Evolutionary conservation across 1,284 basidiomycete genomes (phyloP).

Genomic region (Ceratobasidium sp.): DNA sequence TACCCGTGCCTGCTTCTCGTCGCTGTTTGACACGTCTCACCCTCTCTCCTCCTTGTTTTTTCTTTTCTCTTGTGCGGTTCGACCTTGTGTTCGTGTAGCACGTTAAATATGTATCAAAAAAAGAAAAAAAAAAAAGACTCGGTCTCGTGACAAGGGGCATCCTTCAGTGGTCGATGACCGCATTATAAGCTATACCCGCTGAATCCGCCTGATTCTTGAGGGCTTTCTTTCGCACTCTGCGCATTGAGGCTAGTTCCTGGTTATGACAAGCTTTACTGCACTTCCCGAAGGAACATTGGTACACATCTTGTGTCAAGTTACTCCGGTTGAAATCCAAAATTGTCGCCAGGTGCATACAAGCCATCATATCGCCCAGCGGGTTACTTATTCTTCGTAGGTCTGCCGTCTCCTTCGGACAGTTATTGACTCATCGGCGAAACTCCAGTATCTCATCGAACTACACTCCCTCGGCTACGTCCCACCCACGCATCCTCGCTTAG

Average conservation of each 20-base stretch:
- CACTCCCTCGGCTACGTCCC: slow-evolving; percentile 10
- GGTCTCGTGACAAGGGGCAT: slow-evolving; percentile 8
- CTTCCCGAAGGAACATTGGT: slow-evolving; percentile 12
- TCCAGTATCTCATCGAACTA: slow-evolving; percentile 27
- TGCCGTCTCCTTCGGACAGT: slow-evolving; percentile 15
- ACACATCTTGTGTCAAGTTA: not conserved
- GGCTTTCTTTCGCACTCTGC: not conserved
- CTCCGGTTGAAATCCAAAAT: not conserved
- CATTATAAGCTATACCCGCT: no score
- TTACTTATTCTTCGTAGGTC: slow-evolving; percentile 8
- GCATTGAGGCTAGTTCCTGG: not conserved
- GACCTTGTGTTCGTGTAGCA: no score
- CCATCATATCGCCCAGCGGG: no score
- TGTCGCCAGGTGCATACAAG: slow-evolving; percentile 12
- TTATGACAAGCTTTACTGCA: not conserved
- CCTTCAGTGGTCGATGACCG: no score
- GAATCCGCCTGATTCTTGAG: no score
- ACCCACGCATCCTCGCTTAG: slow-evolving; percentile 3
- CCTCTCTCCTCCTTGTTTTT: no score
- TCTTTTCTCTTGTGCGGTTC: no score
- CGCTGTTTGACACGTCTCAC: no score
- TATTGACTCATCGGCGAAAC: slow-evolving; percentile 5
- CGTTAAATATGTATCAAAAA: no score
- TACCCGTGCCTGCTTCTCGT: no score
- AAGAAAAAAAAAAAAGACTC: not conserved